phyloP scores from a whole-genome alignment of 1,284 basidiomycete genomes.

The Peniophora sp. region DNA sequence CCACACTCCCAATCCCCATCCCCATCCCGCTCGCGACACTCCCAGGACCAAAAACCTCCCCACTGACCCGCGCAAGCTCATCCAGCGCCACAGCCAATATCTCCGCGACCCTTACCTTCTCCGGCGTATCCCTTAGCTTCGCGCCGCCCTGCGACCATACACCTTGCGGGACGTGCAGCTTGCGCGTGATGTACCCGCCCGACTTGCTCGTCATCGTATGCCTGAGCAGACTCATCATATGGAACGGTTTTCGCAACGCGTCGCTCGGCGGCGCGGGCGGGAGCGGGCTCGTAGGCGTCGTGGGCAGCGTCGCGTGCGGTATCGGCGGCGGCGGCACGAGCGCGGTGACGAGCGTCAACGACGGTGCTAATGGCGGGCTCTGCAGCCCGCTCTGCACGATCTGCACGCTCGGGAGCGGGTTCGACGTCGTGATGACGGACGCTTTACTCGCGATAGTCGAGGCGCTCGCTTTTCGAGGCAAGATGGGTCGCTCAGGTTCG shows the following conservation, averaged over 20 bases:
- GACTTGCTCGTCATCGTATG: constrained; percentile 75
- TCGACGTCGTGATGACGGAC: constrained; percentile 24
- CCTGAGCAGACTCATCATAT: constrained; percentile 77
- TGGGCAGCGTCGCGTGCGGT: constrained; percentile 49
- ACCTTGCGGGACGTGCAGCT: constrained; percentile 81
- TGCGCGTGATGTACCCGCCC: constrained; percentile 84
- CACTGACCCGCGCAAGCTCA: constrained; percentile 58
- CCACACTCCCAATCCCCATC: constrained; percentile 61
- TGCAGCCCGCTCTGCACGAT: constrained; percentile 45
- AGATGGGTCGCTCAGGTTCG: constrained; percentile 20
- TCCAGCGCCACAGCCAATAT: constrained; percentile 71
- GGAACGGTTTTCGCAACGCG: constrained; percentile 79
- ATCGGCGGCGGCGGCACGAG: constrained; percentile 45
- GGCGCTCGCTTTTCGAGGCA: too few species aligned
- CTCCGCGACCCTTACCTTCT: constrained; percentile 82
- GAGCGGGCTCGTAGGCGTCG: constrained; percentile 67
- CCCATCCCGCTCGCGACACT: constrained; percentile 68
- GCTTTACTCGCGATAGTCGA: too few species aligned
- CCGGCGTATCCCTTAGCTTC: constrained; percentile 72
- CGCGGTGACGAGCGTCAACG: constrained; percentile 14
- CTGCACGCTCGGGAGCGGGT: constrained; percentile 27
- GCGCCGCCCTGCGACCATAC: constrained; percentile 89
- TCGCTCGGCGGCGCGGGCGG: constrained; percentile 65
- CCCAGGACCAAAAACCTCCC: constrained; percentile 68
- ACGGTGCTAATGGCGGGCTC: constrained; percentile 21